Evolutionary conservation across 2,329 filamentous ascomycete species (phyloP), one percentile per base, ranked within the genome.

Genomic region (Grosmannia serpens): DNA sequence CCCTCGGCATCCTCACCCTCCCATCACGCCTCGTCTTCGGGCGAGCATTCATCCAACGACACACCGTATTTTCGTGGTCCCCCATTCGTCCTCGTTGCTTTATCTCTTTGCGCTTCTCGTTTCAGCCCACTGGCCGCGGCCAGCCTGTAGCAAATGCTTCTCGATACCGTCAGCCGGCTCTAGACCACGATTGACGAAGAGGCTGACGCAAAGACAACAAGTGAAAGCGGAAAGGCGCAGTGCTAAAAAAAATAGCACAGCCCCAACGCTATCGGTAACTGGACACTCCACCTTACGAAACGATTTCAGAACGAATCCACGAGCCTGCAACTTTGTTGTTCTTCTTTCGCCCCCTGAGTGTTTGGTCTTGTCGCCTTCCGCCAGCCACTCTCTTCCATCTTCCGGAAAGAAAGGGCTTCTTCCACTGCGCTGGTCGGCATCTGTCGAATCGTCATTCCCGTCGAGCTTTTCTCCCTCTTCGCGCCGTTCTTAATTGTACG

Each of bases 261-360:
- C 62, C 62, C 60, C 62, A 60, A 61, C 60, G 53, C 61, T 60
- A 58, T 55, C 54, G 53, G 15, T 17, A 11, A 51, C 53, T 22
- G 27, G 46, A 27, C 46, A 38, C 52, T 53, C 53, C 49, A 49
- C 51, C 50, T 29, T 57, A 46, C 51, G 56, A 54, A 58, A 54
- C 56, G 49, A 29, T 52, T 54, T 29, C 53, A 41, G 29, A 29
- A 49, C 52, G 41, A 47, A 27, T 27, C 51, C 35, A 26, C 49
- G 27, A 38, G 29, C 47, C 56, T 50, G 38, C 56, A 46, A 52
- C 35, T 46, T 46, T 33, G 56, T 24, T 33, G 31, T 44, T n/a
- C 47, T 44, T 44, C 26, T 24, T 31, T 38, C 46, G 24, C 56
- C 47, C 35, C 56, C 56, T 53, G 46, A 27, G 10, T 50, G 22